Evolutionary conservation across 2,329 filamentous ascomycete species (phyloP).

Genomic region (Scolecobasidium constrictum): DNA sequence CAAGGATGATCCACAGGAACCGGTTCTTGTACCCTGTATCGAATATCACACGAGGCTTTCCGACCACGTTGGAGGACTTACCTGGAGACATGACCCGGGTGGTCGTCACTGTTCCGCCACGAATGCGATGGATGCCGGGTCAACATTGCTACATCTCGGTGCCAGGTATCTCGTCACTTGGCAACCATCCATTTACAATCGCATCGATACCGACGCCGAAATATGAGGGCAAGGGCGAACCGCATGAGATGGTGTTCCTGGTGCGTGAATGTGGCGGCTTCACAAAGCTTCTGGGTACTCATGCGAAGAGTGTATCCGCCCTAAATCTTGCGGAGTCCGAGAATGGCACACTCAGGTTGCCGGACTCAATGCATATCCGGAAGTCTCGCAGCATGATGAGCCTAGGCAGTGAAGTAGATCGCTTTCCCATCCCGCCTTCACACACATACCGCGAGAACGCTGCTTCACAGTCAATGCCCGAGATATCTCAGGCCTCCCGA

Average conservation of each 20-base stretch:
- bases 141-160: constrained; percentile 10
- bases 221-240: background rate
- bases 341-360: background rate
- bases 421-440: no score
- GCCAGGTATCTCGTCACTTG: constrained; percentile 6
- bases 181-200: constrained; percentile 10
- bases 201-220: constrained; percentile 5
- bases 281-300: constrained; percentile 7
- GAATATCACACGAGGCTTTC: constrained; percentile 13
- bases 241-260: constrained; percentile 8
- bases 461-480: no score
- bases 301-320: background rate
- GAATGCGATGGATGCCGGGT: constrained; percentile 7
- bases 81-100: constrained; percentile 15
- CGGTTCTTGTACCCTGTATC: constrained; percentile 10
- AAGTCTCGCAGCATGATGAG: background rate
- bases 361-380: background rate
- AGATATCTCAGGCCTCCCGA: no score
- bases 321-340: background rate
- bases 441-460: background rate
- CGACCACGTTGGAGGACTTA: constrained; percentile 14
- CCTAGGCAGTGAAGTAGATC: no score
- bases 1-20: constrained; percentile 14
- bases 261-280: constrained; percentile 9
- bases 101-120: constrained; percentile 1